Conservation (phyloP, 805 yeast species). For the Ascoidea asiatica region DNA sequence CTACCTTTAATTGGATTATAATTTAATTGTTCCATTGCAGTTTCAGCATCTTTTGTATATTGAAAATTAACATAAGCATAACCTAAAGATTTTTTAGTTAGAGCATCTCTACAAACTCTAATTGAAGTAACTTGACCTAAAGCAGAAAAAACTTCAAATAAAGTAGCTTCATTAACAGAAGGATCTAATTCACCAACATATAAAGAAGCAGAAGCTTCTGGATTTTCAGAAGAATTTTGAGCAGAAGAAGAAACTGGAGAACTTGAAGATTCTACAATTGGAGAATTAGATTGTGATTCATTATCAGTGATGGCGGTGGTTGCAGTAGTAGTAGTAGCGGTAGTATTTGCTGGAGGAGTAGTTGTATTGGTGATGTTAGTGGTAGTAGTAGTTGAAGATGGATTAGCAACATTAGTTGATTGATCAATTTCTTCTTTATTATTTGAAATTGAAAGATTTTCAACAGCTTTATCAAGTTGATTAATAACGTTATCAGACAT, state of each 20-base stretch:
- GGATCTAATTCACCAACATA: constrained; percentile 97
- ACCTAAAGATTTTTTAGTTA: constrained; percentile 92
- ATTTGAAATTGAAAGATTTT: background rate
- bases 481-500: background rate
- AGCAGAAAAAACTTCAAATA: constrained; percentile 89
- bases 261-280: too few species aligned
- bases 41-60: constrained; percentile 78
- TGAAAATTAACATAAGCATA: constrained; percentile 97
- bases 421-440: too few species aligned
- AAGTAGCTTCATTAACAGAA: constrained; percentile 82
- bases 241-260: constrained; percentile 10
- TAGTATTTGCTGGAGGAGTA: constrained; percentile 1
- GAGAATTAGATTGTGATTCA: too few species aligned
- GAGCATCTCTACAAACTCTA: constrained; percentile 98
- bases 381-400: background rate
- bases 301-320: background rate
- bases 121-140: constrained; percentile 92
- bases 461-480: background rate
- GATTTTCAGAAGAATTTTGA: constrained; percentile 25
- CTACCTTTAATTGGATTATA: constrained; percentile 87
- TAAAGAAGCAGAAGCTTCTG: constrained; percentile 66
- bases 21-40: constrained; percentile 91
- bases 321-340: background rate
- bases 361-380: background rate
- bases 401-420: background rate